Evolutionary conservation across 2,329 filamentous ascomycete genomes (phyloP), one percentile per base, ranked within the genome.

Genomic region (Zymoseptoria crescenta): DNA sequence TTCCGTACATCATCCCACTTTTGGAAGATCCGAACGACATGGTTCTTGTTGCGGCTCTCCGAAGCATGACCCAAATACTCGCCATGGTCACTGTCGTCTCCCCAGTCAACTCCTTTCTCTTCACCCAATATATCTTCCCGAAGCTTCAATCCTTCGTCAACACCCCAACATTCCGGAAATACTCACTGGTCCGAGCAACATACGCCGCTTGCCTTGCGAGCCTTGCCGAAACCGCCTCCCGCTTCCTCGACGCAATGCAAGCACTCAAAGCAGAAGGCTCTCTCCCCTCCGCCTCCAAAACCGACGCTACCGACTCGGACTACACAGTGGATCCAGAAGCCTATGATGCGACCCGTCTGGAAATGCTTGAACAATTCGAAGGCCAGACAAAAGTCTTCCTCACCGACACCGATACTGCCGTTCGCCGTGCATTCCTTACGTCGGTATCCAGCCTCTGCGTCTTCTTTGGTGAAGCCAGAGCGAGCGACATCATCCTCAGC

Each of bases 401-500:
- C 21, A 95, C 94, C 54, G 95, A 99, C 68, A 78, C 82, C 0
- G 89, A 97, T 69, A 83, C 89, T 4, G 87, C 89, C 41, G 95
- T 99, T 21, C 87, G 92, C 51, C 83, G 94, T 60, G 92, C 94
- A 1, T 96, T 99, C 70, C 78, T 99, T 51, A 88, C 88, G 8
- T 97, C 94, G 7, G 92, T 99, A 0, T 88, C 92, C 0, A 89
- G 91, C 62, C 80, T 99, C 1, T 99, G 94, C 71, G 85, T 96
- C 65, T 97, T 99, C 74, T 97, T 99, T 66, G 91, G 91, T 2
- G 92, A 89, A 61, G 83, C 87, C n/a, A 88, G 91, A 69, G 88
- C 93, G 1, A 96, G 95, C 72, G 94, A 99, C 70, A 90, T 99
- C n/a, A 86, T 99, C 16, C 78, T 99, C 21, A 96, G 91, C 30